Base-by-base conservation (phyloP, 2,329 filamentous ascomycete genomes). In the Venturiaceae sp. region DNA sequence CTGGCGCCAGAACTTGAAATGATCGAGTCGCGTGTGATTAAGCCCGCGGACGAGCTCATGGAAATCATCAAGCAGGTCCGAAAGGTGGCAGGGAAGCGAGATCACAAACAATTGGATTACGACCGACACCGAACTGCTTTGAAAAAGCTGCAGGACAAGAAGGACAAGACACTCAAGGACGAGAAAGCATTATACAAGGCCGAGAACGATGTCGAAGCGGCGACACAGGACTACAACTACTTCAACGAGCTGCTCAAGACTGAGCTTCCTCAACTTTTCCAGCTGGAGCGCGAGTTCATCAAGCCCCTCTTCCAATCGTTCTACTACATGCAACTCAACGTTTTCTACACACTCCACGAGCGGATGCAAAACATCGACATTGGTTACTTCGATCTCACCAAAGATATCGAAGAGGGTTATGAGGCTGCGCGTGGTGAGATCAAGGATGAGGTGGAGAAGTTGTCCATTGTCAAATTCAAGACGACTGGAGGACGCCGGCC, bases 281-380 rank as follows among this genome's bases (percentile, higher is more conserved):
- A 77, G 7, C 83, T 99, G 19, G 94, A 99, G 73, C 83, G 86
- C 63, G 88, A 97, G 72, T 97, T 99, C 72, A 99, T 99, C 72
- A 86, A 90, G 65, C 94, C 94, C 2, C 83, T 99, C 7, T 99
- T 99, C 80, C 94, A 97, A 72, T 95, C 90, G 9, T 99, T 99
- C 77, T 99, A 99, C 76, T 99, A 97, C 79, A 99, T 99, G 94
- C 94, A 99, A 74, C 83, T 99, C 64, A 99, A 99, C 73, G 90
- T 99, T 64, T 99, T 97, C 73, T 99, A 99, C 75, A 99, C 94
- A 1, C 80, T 99, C 57, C 94, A 99, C 72, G 92, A 97, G 74
- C 90, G 87, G 75, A 99, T 99, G 94, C 94, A 99, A 76, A 85
- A 82, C 64, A 91, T 95, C 71, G 92, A 97, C 68, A 99, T 99